Evolutionary conservation across 2,329 filamentous ascomycete genomes (phyloP), one percentile per base, ranked within the genome.

Genomic region (Aspergillus nomiae): DNA sequence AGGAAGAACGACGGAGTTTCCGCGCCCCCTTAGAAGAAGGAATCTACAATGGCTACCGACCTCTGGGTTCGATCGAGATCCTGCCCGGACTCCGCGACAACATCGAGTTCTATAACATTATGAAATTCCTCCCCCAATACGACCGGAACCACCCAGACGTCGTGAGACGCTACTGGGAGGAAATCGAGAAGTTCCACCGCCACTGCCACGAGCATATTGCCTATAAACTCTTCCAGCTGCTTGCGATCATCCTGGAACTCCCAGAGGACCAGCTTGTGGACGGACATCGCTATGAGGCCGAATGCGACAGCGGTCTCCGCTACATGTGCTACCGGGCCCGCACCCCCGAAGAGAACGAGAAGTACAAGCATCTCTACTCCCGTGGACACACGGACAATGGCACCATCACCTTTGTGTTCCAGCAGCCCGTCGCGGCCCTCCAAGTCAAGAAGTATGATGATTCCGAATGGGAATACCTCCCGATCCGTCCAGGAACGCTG

Each of bases 51-150:
- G 85, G 85, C 4, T 86, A 83, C 66, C 80, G 82, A 32, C 82
- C 82, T 0, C 68, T 79, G 1, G 83, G 83, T 1, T 58, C 64
- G 9, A 61, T 81, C 41, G 78, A 74, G 24, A 61, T 73, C 21
- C 63, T 65, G 19, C 71, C 72, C 1, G 74, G 74, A 14, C 62
- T 73, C 26, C 68, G 65, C 28, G 86, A 88, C 69, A 87, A 87
- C 62, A 77, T 85, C 41, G 83, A 88, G 69, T 82, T 87, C n/a
- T 88, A 85, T 78, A 87, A 88, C 69, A 82, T 87, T 16, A 82
- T 84, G 63, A 89, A 89, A 68, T 88, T 86, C 70, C 80, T 78
- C 14, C 73, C 76, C 2, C 71, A 78, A 54, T 78, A 82, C 64
- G 73, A 79, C 43, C 78, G 81, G 4, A 62, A 71, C 3, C 83